Evolutionary conservation across 2,329 filamentous ascomycete species (phyloP), one percentile per base, ranked within the genome.

Genomic region (Rutstroemia sydowiana): DNA sequence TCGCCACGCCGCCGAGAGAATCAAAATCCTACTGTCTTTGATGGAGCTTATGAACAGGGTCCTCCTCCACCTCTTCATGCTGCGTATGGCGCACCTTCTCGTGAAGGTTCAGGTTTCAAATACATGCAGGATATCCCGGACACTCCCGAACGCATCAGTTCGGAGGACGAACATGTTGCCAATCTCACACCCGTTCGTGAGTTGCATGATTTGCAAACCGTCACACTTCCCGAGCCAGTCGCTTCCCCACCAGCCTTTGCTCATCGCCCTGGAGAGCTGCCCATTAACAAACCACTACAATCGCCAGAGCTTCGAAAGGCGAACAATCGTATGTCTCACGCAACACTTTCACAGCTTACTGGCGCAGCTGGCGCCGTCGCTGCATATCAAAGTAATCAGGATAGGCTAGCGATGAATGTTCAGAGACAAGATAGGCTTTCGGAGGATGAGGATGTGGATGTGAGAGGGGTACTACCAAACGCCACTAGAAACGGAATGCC

Each of bases 321-420:
- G 47, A 93, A 89, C 60, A 90, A 85, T 60, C 84, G 89, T 20
- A 83, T 97, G 66, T 95, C 93, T 23, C 79, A 77, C 59, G 83
- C 82, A 1, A 97, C 92, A 1, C 74, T 96, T 42, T 78, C 84
- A 41, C 89, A 96, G 65, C 75, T 97, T 65, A 82, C 81, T 30
- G 85, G 84, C 59, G 86, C 85, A 42, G 81, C 79, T 49, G 79
- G 77, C 20, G 68, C 80, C 47, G 57, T 51, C 23, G 52, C 57
- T 32, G 53, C 55, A 69, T 70, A 75, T 66, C 73, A 71, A 68
- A 70, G 68, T 65, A 54, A 44, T 40, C 53, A 57, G 45, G 59
- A 61, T 37, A 56, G 59, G 40, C 58, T 61, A 45, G 54, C 53
- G 51, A 53, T 47, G 10, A 48, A 44, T 49, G 45, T 18, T 46